Percentiles rank a stretch among this genome's conserved stretches.
These are phyloP conservation scores for Glycine tomentella DNA, from an alignment of 306 rosid genomes.

Conservation along the genomic window DNA sequence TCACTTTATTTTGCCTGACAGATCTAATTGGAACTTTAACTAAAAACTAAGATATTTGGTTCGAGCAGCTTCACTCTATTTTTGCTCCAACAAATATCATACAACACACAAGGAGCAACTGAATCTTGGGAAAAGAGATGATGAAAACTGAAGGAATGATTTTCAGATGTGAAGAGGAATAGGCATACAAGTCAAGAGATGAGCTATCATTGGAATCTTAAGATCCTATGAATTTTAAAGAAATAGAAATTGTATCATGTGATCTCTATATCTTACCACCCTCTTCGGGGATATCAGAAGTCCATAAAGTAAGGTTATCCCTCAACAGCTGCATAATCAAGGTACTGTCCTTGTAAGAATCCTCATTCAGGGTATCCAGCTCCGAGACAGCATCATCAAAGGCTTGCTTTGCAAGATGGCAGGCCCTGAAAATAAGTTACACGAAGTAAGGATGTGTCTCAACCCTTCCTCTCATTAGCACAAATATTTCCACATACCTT, in stretches of 20 bases:
- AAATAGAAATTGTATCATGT: not conserved
- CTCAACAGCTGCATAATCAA: conserved; percentile 80
- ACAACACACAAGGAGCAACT: not conserved
- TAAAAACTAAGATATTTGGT: conserved; percentile 1
- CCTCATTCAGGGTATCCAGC: conserved; percentile 72
- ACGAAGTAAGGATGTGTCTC: conserved; percentile 33
- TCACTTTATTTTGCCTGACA: not conserved
- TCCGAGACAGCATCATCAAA: conserved; percentile 81
- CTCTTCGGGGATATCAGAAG: conserved; percentile 74
- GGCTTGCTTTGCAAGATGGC: conserved; percentile 80
- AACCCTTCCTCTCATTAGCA: not conserved
- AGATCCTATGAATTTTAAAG: not conserved
- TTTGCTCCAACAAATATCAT: conserved; percentile 12
- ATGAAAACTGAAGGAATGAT: not conserved
- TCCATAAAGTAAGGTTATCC: conserved; percentile 84
- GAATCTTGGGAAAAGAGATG: conserved; percentile 4
- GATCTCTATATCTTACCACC: conserved; percentile 59
- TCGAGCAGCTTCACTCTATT: no score
- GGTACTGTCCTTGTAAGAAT: conserved; percentile 85
- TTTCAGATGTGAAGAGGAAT: not conserved
- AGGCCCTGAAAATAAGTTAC: conserved; percentile 62
- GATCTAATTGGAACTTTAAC: not conserved
- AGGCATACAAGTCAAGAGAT: not conserved
- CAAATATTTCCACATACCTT: conserved; percentile 57
- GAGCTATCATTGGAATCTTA: not conserved